Conservation (phyloP, 345 rosid species). For the Eucalyptus viminalis region DNA sequence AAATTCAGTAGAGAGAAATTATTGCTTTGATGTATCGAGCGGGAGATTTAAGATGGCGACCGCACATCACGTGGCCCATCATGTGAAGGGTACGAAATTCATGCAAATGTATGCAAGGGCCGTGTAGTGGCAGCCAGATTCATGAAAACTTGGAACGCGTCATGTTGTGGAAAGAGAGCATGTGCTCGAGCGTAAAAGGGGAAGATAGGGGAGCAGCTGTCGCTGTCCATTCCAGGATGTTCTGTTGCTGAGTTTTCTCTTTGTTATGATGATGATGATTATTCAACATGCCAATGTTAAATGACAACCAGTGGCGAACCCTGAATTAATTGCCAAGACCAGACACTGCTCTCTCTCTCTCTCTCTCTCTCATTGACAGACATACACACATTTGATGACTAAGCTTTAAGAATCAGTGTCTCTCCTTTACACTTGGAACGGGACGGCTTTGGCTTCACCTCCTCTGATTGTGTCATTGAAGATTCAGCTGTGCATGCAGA, state of each 20-base stretch:
- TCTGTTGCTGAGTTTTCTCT: background rate
- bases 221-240: constrained; percentile 9
- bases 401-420: background rate
- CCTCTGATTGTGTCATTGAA: background rate
- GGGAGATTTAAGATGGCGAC: constrained; percentile 16
- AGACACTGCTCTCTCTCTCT: background rate
- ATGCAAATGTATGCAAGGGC: background rate
- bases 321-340: constrained; percentile 18
- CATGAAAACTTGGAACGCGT: constrained; percentile 2
- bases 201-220: constrained; percentile 24
- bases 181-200: constrained; percentile 16
- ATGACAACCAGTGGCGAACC: background rate
- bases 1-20: background rate
- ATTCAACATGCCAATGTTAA: background rate
- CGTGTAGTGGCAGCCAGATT: background rate
- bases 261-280: background rate
- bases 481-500: background rate
- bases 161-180: constrained; percentile 28
- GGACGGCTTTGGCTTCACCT: background rate
- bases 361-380: background rate
- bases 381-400: background rate
- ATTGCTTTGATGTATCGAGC: background rate
- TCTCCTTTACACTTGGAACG: background rate
- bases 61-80: constrained; percentile 17
- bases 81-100: constrained; percentile 3